Percentiles rank a stretch among this genome's conserved stretches.
Evolutionary conservation across 805 yeast genomes (phyloP).

Genomic region (Saccharomycopsis javanensis): DNA sequence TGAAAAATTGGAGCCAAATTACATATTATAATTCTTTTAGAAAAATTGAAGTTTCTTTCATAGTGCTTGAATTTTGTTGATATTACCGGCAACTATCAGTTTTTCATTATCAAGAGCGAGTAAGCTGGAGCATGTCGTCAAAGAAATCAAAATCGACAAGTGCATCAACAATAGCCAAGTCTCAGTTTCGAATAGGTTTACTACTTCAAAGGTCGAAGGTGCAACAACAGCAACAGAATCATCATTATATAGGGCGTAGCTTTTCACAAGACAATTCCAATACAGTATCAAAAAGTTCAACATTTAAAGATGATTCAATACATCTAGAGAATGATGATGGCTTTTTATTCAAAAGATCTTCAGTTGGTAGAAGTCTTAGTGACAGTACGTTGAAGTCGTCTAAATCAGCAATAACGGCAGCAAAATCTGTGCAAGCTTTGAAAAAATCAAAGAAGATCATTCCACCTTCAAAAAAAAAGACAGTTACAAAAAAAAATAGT

Average conservation of each 20-base stretch:
- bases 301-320: not conserved
- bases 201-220: not conserved
- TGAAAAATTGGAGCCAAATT: no score
- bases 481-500: not conserved
- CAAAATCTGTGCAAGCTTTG: not conserved
- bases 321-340: conserved; percentile 17
- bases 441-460: not conserved
- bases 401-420: not conserved
- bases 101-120: not conserved
- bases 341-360: conserved; percentile 10
- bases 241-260: not conserved
- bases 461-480: not conserved
- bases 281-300: not conserved
- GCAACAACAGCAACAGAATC: no score
- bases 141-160: not conserved
- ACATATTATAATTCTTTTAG: no score
- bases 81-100: not conserved
- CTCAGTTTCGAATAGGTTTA: not conserved
- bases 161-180: not conserved
- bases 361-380: not conserved
- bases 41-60: no score
- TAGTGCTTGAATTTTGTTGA: not conserved
- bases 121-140: not conserved
- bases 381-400: not conserved
- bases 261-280: not conserved